Conservation (phyloP, 768 basidiomycete genomes). For the Rhodotorula babjevae region DNA sequence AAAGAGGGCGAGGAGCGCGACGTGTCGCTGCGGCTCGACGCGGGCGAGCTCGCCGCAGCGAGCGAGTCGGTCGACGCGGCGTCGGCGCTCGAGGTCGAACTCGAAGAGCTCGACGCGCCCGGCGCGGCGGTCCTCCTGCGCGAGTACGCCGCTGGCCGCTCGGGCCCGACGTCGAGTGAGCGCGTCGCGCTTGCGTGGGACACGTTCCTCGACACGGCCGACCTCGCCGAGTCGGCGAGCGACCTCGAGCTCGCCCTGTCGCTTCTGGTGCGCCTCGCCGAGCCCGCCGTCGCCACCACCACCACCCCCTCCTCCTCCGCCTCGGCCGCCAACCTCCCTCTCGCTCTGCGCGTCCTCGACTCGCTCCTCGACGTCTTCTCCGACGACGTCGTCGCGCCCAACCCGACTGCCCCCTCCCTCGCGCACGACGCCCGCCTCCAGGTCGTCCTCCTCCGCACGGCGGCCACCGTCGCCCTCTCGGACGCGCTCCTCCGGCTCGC, state of each 20-base stretch:
- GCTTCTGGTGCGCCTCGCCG: conserved; percentile 7
- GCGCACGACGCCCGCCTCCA: background rate
- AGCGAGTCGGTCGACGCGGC: background rate
- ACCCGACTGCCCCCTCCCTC: background rate
- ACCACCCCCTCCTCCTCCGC: no score
- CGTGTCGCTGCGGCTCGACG: background rate
- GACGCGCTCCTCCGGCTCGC: background rate
- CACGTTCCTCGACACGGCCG: background rate
- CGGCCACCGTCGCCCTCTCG: background rate
- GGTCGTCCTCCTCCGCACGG: conserved; percentile 16
- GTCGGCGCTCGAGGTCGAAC: background rate
- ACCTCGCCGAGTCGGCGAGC: background rate
- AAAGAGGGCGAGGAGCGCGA: background rate
- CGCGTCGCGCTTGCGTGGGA: background rate
- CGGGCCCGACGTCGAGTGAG: background rate
- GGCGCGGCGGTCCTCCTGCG: background rate
- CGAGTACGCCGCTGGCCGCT: background rate
- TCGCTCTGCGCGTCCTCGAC: conserved; percentile 11
- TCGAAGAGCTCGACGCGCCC: background rate
- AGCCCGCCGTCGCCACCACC: background rate
- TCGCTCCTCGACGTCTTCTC: conserved; percentile 13
- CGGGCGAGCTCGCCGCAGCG: background rate
- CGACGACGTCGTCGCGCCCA: conserved; percentile 6
- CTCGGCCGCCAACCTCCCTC: background rate
- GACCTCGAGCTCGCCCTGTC: conserved; percentile 3